These are phyloP conservation scores for Lactifluus subvellereus DNA, from an alignment of 768 basidiomycete species.

Conservation along the genomic window DNA sequence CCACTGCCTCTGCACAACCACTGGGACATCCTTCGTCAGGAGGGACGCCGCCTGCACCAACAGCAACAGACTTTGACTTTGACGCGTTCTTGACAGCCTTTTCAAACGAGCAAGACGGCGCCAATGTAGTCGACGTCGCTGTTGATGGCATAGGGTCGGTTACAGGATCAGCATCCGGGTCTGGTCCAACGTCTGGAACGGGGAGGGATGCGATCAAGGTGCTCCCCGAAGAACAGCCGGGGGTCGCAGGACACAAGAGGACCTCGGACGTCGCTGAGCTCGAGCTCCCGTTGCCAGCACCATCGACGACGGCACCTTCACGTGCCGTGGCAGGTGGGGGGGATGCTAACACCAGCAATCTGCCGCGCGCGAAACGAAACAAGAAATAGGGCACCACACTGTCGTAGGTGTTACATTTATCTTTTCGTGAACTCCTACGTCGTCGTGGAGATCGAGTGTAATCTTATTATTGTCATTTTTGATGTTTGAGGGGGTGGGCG, in stretches of 20 bases:
- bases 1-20: slow-evolving; percentile 25
- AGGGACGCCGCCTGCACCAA: background rate
- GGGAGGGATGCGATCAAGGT: background rate
- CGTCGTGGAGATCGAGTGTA: background rate
- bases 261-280: slow-evolving; percentile 31
- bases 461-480: too few species aligned
- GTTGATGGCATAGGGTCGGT: background rate
- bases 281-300: slow-evolving; percentile 10
- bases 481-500: background rate
- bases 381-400: slow-evolving; percentile 22
- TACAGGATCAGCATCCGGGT: background rate
- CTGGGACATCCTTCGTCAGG: slow-evolving; percentile 23
- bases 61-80: slow-evolving; percentile 20
- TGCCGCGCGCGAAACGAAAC: slow-evolving; percentile 29
- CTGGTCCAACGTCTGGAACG: background rate
- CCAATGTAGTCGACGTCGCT: slow-evolving; percentile 26
- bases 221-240: background rate
- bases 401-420: background rate
- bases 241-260: slow-evolving; percentile 28
- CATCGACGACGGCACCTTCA: slow-evolving; percentile 3
- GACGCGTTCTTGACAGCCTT: slow-evolving; percentile 30
- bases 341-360: background rate
- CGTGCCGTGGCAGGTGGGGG: background rate
- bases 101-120: slow-evolving; percentile 31
- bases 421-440: background rate